Conservation (phyloP, 495 filamentous ascomycete genomes). For the Thermochaetoides thermophila region DNA sequence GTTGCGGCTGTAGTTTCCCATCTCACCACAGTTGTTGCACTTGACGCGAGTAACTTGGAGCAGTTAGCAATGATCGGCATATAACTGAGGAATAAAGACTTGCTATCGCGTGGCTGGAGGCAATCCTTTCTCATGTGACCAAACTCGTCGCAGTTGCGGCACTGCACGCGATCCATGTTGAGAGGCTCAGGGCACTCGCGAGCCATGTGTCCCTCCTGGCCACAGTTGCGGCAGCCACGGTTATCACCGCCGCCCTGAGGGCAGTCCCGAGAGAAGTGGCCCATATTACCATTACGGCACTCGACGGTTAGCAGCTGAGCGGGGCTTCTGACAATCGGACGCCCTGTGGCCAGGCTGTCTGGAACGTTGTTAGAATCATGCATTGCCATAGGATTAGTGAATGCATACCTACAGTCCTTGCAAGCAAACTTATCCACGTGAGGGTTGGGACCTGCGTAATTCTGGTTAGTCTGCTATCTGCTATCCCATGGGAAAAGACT, state of each 20-base stretch:
- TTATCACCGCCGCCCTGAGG: conserved; percentile 38
- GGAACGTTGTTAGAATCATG: conserved; percentile 7
- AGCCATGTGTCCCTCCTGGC: conserved; percentile 48
- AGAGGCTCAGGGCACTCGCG: conserved; percentile 40
- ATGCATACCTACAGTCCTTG: conserved; percentile 61
- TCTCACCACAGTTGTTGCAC: conserved; percentile 62
- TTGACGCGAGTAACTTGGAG: conserved; percentile 43
- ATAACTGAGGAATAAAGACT: conserved; percentile 7
- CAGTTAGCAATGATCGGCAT: conserved; percentile 20
- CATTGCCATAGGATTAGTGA: background rate
- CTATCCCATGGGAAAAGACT: conserved; percentile 9
- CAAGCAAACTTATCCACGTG: conserved; percentile 50
- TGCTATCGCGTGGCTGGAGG: conserved; percentile 59
- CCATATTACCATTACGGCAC: conserved; percentile 64
- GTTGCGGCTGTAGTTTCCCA: conserved; percentile 59
- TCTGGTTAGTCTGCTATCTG: conserved; percentile 15
- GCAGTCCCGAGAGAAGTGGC: conserved; percentile 77
- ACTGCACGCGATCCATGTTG: conserved; percentile 49
- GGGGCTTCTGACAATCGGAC: conserved; percentile 43
- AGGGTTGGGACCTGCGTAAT: conserved; percentile 29
- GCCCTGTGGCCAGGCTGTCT: conserved; percentile 27
- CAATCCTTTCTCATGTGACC: conserved; percentile 67
- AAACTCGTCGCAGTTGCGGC: conserved; percentile 60
- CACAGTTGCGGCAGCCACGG: conserved; percentile 54
- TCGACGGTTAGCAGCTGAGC: conserved; percentile 56